Evolutionary conservation across 495 filamentous ascomycete species (phyloP), one percentile per base, ranked within the genome.

Genomic region (Cladorrhinum samala): DNA sequence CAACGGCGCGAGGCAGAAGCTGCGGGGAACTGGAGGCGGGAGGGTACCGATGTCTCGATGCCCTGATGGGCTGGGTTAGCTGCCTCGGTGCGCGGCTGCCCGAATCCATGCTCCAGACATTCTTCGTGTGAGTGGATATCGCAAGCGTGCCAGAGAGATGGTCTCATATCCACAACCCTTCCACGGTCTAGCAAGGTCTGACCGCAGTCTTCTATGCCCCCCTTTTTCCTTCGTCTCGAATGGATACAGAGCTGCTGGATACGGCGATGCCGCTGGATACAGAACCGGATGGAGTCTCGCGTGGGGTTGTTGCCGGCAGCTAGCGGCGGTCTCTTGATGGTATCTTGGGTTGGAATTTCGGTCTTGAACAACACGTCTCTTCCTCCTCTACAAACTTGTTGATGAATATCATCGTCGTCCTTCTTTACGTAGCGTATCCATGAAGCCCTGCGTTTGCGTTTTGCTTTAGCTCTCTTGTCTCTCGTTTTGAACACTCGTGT

Each of bases 401-500:
- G 45, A 25, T 47, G 45, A 25, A 27, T 33, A 23, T 61, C 61
- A 46, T 56, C 57, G 53, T 63, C 55, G 58, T 49, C 55, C 49
- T 55, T 50, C 47, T 27, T 49, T 54, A 20, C 46, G 50, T 55
- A 46, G 55, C 49, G 55, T 54, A 33, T 54, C 50, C 38, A 17
- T 46, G n/a, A 48, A 55, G 54, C 52, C 41, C 17, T 53, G 57
- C 50, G 58, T 55, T 20, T 43, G 53, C 53, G 52, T 50, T 51
- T 60, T 51, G 54, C 55, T 23, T 49, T 56, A 50, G 37, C 47
- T 47, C 30, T 53, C 45, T 51, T 41, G 60, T 64, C 62, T 60
- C 47, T 64, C 60, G 53, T 61, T 68, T 55, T 30, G n/a, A 39
- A 47, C 30, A 46, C 37, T 44, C 24, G 42, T 60, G 60, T 67